Percentiles rank a stretch among this genome's conserved stretches.
phyloP scores from a whole-genome alignment of 345 rosid species.

The Gossypium ekmanianum region DNA sequence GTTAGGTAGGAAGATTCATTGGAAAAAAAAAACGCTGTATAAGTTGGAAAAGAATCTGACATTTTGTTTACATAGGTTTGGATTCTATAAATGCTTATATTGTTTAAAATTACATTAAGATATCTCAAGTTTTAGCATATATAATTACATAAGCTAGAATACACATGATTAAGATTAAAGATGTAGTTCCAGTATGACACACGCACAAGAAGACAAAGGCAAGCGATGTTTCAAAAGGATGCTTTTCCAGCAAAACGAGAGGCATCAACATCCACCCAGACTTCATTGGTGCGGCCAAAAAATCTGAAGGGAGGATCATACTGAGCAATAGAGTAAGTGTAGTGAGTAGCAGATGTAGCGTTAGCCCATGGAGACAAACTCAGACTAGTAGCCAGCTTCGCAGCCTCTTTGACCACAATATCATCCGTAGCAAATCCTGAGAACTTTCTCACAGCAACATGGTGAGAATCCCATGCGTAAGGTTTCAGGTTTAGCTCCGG shows the following conservation, averaged over 20 bases:
- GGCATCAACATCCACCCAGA: conserved; percentile 54
- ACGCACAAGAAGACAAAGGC: neutral
- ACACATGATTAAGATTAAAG: neutral
- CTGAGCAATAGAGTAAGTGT: conserved; percentile 62
- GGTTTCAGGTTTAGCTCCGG: conserved; percentile 47
- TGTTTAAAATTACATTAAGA: neutral
- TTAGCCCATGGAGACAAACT: conserved; percentile 52
- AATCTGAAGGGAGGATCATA: conserved; percentile 54
- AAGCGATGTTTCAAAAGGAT: conserved; percentile 30
- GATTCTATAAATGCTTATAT: neutral
- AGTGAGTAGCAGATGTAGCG: conserved; percentile 31
- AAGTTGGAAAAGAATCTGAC: neutral
- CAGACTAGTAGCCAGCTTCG: conserved; percentile 53
- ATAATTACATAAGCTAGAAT: neutral
- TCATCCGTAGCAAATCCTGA: conserved; percentile 58
- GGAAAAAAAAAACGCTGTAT: neutral
- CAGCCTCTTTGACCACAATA: conserved; percentile 41
- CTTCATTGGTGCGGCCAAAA: conserved; percentile 57
- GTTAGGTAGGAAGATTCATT: neutral
- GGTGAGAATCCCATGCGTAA: conserved; percentile 37
- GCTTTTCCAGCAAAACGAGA: conserved; percentile 25
- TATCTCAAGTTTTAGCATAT: neutral
- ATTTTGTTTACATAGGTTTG: neutral
- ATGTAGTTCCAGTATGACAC: neutral
- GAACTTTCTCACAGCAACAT: conserved; percentile 57